Evolutionary conservation across 139 green algal species (phyloP), one percentile per base, ranked within the genome.

Genomic region (Coelastrella sp.): DNA sequence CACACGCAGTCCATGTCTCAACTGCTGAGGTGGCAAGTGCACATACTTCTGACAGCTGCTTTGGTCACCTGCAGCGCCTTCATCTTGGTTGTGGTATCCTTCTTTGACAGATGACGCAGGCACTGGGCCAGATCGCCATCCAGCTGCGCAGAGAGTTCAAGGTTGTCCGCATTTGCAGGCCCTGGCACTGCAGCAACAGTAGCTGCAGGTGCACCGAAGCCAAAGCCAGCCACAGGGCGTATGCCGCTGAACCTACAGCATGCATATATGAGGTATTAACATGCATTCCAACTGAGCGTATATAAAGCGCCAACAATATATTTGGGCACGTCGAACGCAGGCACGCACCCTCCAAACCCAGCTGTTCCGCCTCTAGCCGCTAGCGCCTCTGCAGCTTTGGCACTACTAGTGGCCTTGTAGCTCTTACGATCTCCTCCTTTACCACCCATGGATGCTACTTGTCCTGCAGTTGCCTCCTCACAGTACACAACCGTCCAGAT

Each of bases 41-140:
- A 17, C 12, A 17, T 14, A 72, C 0, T 72, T 17, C 3, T n/a
- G 14, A 35, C 70, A 25, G 19, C 70, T 78, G 70, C 70, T 78
- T 72, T 17, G 24, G n/a, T 20, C 63, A 94, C 95, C 94, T 97
- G 93, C 91, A 99, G 93, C 4, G 97, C 97, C 73, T 99, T 99
- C 57, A 96, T 86, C 90, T 97, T 97, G 8, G 97, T 99, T 63
- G 91, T 96, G 11, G 95, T 82, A 87, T 99, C 96, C 0, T 91
- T 88, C 87, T 99, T 99, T 11, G 93, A 91, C 35, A 99, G 89
- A 78, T 96, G 95, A 61, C 94, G 93, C 81, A 99, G 88, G 85
- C 94, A 94, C 86, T 96, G 94, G 6, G 95, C 92, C 0, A 97
- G 76, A 73, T 98, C 96, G 7, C 91, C 91, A 84, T 97, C 94